A percentile compares a stretch with the other conserved stretches of the same genome.
These are phyloP conservation scores for Rugonectria rugulosa DNA, from an alignment of 2,329 filamentous ascomycete species.

Conservation along the genomic window DNA sequence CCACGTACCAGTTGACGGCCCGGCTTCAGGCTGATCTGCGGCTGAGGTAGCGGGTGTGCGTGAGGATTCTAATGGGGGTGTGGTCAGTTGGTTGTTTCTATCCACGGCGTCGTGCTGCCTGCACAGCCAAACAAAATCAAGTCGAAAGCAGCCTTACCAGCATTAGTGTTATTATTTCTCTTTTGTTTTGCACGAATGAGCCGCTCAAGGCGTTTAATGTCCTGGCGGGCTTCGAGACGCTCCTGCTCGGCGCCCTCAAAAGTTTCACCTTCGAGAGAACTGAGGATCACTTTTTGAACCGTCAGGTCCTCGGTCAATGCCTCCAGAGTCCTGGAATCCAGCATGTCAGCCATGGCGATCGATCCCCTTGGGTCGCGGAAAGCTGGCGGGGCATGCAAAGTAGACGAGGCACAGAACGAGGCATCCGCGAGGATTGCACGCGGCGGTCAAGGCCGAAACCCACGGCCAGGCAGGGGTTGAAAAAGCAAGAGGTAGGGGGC, in stretches of 20 bases:
- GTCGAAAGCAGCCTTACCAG: conserved; percentile 20
- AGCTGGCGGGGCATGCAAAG: conserved; percentile 18
- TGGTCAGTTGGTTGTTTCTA: conserved; percentile 8
- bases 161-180: conserved; percentile 1
- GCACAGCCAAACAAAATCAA: neutral
- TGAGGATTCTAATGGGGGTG: conserved; percentile 14
- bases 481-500: conserved; percentile 20
- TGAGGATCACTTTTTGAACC: conserved; percentile 52
- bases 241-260: conserved; percentile 42
- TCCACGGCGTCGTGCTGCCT: neutral
- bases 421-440: conserved; percentile 25
- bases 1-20: conserved; percentile 18
- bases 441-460: conserved; percentile 14
- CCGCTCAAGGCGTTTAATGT: conserved; percentile 45
- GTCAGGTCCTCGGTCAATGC: conserved; percentile 51
- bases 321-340: conserved; percentile 30
- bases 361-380: conserved; percentile 16
- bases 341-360: conserved; percentile 24
- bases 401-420: conserved; percentile 21
- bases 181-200: conserved; percentile 32
- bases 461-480: neutral
- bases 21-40: conserved; percentile 7
- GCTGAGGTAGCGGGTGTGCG: conserved; percentile 1
- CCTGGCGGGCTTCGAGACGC: conserved; percentile 34
- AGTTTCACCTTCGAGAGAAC: conserved; percentile 45